Conservation (phyloP, 345 rosid species). For the Gossypium stocksii region DNA sequence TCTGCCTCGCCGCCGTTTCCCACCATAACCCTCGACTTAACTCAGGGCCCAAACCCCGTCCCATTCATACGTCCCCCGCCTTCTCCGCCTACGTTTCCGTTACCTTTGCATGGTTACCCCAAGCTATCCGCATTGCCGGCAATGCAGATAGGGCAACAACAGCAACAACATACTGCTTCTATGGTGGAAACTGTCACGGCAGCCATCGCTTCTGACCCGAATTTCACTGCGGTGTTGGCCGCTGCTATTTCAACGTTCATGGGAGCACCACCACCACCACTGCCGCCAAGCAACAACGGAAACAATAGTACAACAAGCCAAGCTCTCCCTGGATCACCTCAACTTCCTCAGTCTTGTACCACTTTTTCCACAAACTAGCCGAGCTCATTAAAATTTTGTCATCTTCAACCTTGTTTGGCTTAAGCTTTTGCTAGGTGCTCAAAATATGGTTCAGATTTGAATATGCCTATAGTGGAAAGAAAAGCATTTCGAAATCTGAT, state of each 20-base stretch:
- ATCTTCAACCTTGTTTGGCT: not conserved
- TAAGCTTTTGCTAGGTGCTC: not conserved
- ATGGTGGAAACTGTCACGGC: constrained; percentile 67
- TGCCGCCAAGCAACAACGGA: constrained; percentile 15
- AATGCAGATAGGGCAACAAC: constrained; percentile 34
- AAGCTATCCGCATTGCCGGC: constrained; percentile 30
- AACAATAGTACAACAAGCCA: constrained; percentile 13
- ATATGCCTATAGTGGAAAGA: not conserved
- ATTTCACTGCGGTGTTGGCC: constrained; percentile 72
- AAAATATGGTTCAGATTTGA: not conserved
- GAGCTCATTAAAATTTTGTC: not conserved
- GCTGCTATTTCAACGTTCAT: constrained; percentile 71
- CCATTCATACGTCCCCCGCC: constrained; percentile 32
- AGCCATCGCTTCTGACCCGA: constrained; percentile 76
- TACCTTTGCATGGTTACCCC: constrained; percentile 43
- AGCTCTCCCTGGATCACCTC: constrained; percentile 64
- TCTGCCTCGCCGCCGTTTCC: constrained; percentile 85
- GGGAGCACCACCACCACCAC: constrained; percentile 22
- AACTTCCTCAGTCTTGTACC: constrained; percentile 88
- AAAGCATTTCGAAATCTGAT: not conserved
- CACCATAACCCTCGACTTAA: constrained; percentile 86
- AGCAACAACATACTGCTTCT: constrained; percentile 40
- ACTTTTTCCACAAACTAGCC: constrained; percentile 60
- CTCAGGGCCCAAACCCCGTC: constrained; percentile 43
- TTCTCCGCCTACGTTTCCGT: constrained; percentile 31